Evolutionary conservation across 2,329 filamentous ascomycete species (phyloP).

Genomic region (Rutstroemia sp.): DNA sequence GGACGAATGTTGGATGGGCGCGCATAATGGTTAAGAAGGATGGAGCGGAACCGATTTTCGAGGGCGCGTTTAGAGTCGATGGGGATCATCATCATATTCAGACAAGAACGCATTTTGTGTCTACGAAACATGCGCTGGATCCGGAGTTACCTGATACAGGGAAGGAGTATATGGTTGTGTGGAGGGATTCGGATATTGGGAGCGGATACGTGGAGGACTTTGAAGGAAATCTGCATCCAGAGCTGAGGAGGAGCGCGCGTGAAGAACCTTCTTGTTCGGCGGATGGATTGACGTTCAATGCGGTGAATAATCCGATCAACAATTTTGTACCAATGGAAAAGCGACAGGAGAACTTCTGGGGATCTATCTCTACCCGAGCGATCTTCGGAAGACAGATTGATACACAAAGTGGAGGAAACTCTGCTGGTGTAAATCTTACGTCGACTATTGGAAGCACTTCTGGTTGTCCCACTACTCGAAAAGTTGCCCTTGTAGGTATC

Average conservation of each 20-base stretch:
- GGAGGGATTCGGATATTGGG: slow-evolving; percentile 78
- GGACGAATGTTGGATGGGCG: slow-evolving; percentile 81
- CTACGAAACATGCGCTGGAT: slow-evolving; percentile 65
- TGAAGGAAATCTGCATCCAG: slow-evolving; percentile 44
- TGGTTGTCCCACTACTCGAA: slow-evolving; percentile 87
- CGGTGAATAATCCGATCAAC: slow-evolving; percentile 63
- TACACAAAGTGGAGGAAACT: slow-evolving; percentile 62
- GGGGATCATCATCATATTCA: slow-evolving; percentile 84
- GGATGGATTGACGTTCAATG: slow-evolving; percentile 75
- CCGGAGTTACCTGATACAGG: slow-evolving; percentile 45
- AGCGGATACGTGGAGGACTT: slow-evolving; percentile 29
- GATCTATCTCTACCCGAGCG: slow-evolving; percentile 52
- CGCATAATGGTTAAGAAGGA: slow-evolving; percentile 72
- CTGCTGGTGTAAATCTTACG: slow-evolving; percentile 70
- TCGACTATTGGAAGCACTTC: slow-evolving; percentile 69
- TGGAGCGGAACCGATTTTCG: slow-evolving; percentile 72
- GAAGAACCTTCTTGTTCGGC: slow-evolving; percentile 55
- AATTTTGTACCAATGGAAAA: slow-evolving; percentile 30
- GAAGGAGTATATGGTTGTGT: slow-evolving; percentile 81
- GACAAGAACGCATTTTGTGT: slow-evolving; percentile 63
- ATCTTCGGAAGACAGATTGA: slow-evolving; percentile 73
- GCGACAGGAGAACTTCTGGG: slow-evolving; percentile 46
- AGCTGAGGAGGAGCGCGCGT: slow-evolving; percentile 23
- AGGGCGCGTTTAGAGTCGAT: slow-evolving; percentile 77
- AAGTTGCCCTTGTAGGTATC: slow-evolving; percentile 84